These are phyloP conservation scores for Orbilia blumenaviensis DNA, from an alignment of 2,329 filamentous ascomycete species.

Conservation along the genomic window DNA sequence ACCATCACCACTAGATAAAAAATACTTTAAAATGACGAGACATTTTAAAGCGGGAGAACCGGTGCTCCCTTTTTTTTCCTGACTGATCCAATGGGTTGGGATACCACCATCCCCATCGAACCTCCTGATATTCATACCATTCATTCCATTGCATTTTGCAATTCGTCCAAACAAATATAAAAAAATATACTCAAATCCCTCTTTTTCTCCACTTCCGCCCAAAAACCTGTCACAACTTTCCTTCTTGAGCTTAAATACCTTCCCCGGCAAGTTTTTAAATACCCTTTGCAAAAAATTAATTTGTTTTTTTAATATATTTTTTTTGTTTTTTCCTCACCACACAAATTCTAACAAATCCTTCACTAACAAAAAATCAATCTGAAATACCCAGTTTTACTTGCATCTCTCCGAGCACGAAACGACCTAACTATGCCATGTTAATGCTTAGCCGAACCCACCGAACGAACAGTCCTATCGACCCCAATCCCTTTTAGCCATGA, in stretches of 20 bases:
- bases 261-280: conserved; percentile 24
- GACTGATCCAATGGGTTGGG: background rate
- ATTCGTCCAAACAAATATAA: background rate
- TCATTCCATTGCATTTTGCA: background rate
- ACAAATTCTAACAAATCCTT: conserved; percentile 2
- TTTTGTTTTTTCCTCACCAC: background rate
- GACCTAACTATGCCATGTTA: conserved; percentile 31
- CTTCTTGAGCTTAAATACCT: conserved; percentile 51
- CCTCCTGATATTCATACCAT: conserved; percentile 4
- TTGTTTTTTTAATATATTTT: conserved; percentile 13
- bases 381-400: conserved; percentile 1
- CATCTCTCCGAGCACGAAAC: conserved; percentile 3
- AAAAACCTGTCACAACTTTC: conserved; percentile 49
- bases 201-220: conserved; percentile 1
- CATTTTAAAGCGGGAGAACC: too few species aligned
- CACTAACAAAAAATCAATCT: background rate
- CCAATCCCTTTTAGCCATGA: conserved; percentile 49
- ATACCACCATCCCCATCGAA: conserved; percentile 19
- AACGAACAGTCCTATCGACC: conserved; percentile 26
- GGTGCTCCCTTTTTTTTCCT: background rate
- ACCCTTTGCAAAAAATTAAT: too few species aligned
- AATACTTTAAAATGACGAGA: too few species aligned
- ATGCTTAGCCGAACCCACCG: conserved; percentile 53
- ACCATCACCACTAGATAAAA: background rate
- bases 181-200: conserved; percentile 40